Conservation (phyloP, 1,284 basidiomycete species). For the Neolentinus lepideus region DNA sequence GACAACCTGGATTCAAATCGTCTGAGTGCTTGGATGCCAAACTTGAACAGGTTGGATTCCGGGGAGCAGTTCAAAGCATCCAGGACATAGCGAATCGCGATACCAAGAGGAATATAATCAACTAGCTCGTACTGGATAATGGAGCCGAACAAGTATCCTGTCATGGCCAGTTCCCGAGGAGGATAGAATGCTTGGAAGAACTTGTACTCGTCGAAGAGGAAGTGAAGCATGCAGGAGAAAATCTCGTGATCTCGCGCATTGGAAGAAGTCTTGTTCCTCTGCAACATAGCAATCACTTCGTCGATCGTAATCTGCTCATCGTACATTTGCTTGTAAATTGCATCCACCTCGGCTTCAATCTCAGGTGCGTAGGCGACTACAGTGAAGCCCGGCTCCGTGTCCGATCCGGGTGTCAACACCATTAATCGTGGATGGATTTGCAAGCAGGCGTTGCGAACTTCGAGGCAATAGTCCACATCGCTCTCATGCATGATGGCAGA, state of each 20-base stretch:
- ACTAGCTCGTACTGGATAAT: constrained; percentile 93
- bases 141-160: constrained; percentile 93
- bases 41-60: constrained; percentile 92
- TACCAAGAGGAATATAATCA: constrained; percentile 92
- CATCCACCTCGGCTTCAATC: constrained; percentile 90
- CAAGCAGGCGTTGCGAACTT: constrained; percentile 89
- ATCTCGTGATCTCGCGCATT: constrained; percentile 89
- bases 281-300: constrained; percentile 85
- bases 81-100: constrained; percentile 95
- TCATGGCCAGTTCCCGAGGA: constrained; percentile 91
- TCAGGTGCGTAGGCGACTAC: constrained; percentile 87
- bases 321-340: constrained; percentile 98
- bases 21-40: constrained; percentile 87
- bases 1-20: constrained; percentile 84
- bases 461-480: constrained; percentile 86
- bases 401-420: constrained; percentile 86
- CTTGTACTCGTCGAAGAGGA: constrained; percentile 99
- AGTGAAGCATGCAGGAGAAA: constrained; percentile 98
- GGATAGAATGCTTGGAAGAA: constrained; percentile 98
- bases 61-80: constrained; percentile 89
- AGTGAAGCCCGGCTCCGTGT: constrained; percentile 87
- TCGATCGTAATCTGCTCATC: constrained; percentile 92
- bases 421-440: constrained; percentile 96
- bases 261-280: constrained; percentile 78
- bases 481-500: constrained; percentile 60